phyloP scores from a whole-genome alignment of 257 asterid species.

The Nicotiana sylvestris region DNA sequence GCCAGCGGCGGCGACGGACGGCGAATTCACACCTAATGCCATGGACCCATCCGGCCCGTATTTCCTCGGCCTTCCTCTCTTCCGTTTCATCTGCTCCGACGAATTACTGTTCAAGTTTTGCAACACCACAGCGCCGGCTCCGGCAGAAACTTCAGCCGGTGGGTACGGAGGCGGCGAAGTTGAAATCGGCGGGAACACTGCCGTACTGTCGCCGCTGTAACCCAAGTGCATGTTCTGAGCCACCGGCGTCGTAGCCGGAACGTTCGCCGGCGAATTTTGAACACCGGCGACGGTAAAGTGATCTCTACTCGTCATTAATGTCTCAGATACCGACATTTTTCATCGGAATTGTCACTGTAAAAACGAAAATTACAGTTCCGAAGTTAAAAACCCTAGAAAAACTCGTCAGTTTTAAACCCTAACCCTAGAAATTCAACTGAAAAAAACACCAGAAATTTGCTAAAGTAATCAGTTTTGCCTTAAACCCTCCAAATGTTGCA shows the following conservation, averaged over 20 bases:
- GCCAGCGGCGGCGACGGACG: background rate
- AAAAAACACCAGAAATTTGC: background rate
- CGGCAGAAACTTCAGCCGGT: background rate
- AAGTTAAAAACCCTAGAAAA: background rate
- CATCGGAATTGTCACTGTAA: background rate
- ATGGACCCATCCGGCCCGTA: background rate
- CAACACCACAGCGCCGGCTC: background rate
- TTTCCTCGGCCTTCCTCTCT: constrained; percentile 9
- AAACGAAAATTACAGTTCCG: background rate
- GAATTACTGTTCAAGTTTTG: background rate
- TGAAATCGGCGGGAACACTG: background rate
- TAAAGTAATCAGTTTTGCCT: background rate
- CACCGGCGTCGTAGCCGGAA: background rate
- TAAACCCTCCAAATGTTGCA: background rate
- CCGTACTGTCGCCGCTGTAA: background rate
- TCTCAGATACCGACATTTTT: constrained; percentile 13
- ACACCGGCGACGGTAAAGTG: background rate
- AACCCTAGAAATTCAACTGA: constrained; percentile 5
- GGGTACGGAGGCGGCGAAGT: background rate
- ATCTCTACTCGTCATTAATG: constrained; percentile 3
- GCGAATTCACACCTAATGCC: background rate
- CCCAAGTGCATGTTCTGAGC: constrained; percentile 5
- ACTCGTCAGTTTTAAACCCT: background rate
- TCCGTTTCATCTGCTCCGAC: background rate
- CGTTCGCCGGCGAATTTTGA: background rate